Percentiles rank a stretch among this genome's conserved stretches.
Conservation (phyloP, 768 basidiomycete genomes). For the Lentinula detonsa region DNA sequence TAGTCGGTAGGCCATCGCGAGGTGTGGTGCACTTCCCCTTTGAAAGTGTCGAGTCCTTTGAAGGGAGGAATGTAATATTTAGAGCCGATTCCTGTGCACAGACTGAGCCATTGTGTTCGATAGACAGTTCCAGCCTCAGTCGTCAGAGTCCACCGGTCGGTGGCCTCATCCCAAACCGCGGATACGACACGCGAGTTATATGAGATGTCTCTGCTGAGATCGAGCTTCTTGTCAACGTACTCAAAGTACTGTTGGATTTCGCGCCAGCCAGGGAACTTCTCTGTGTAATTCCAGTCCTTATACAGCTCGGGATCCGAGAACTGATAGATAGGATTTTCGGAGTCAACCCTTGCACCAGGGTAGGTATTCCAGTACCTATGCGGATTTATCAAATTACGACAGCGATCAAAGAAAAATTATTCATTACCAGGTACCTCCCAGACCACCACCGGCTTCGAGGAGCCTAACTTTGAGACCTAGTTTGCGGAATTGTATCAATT, state of each 20-base stretch:
- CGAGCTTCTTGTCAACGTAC: slow-evolving; percentile 11
- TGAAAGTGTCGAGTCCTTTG: slow-evolving; percentile 6
- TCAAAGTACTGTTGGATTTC: slow-evolving; percentile 13
- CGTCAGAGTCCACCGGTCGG: slow-evolving; percentile 9
- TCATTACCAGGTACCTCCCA: slow-evolving; percentile 14
- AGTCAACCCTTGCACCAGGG: slow-evolving; percentile 12
- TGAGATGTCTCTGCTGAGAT: slow-evolving; percentile 8
- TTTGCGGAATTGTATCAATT: slow-evolving; percentile 7
- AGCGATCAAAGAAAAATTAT: background rate
- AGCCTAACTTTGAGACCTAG: slow-evolving; percentile 8
- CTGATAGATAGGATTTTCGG: slow-evolving; percentile 11
- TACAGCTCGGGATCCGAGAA: slow-evolving; percentile 10
- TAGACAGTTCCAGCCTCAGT: slow-evolving; percentile 4
- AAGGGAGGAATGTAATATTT: slow-evolving; percentile 4
- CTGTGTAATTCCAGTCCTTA: slow-evolving; percentile 7
- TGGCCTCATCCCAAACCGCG: slow-evolving; percentile 9
- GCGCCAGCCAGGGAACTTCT: slow-evolving; percentile 7
- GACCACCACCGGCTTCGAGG: slow-evolving; percentile 10
- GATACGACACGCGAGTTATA: slow-evolving; percentile 11
- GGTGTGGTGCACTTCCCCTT: slow-evolving; percentile 4
- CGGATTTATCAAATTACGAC: background rate
- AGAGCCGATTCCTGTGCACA: slow-evolving; percentile 12
- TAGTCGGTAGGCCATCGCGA: background rate
- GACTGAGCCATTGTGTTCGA: slow-evolving; percentile 7
- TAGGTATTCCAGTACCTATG: slow-evolving; percentile 3